phyloP scores from a whole-genome alignment of 1,284 basidiomycete species.

The Cerioporus squamosus region DNA sequence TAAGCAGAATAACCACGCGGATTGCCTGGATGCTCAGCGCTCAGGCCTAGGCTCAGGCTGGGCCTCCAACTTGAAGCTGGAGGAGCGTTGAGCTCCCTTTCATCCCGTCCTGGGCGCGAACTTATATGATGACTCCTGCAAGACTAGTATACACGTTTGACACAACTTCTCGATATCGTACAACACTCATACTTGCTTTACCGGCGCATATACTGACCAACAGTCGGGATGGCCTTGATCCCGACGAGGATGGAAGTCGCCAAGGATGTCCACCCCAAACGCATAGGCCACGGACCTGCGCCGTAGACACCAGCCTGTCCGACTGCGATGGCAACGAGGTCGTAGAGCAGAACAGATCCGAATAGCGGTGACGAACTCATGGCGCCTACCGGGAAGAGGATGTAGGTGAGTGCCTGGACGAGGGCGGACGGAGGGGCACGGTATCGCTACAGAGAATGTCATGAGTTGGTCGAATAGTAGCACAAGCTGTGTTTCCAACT shows the following conservation, averaged over 20 bases:
- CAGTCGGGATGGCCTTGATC: constrained; percentile 18
- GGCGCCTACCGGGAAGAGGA: constrained; percentile 29
- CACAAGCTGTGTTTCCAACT: constrained; percentile 14
- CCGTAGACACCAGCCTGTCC: constrained; percentile 30
- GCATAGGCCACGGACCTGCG: constrained; percentile 27
- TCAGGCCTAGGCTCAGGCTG: too few relatives aligned
- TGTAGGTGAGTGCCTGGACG: constrained; percentile 28
- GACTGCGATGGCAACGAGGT: constrained; percentile 30
- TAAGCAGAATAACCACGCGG: too few relatives aligned
- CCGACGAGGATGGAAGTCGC: constrained; percentile 26
- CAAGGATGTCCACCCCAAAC: constrained; percentile 32
- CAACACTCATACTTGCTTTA: neutral
- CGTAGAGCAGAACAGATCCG: constrained; percentile 34
- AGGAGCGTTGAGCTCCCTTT: too few relatives aligned
- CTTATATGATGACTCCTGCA: too few relatives aligned
- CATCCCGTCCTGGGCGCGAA: too few relatives aligned
- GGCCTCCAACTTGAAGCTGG: too few relatives aligned
- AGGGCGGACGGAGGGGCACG: constrained; percentile 25
- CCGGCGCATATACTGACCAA: constrained; percentile 4
- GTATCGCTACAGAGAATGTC: constrained; percentile 15
- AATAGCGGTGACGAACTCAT: constrained; percentile 32
- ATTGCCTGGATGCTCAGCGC: too few relatives aligned
- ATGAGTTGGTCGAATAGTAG: too few relatives aligned
- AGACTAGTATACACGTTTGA: too few relatives aligned
- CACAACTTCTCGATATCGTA: too few relatives aligned